phyloP scores from a whole-genome alignment of 805 yeast genomes.

The Cyberlindnera galapagoensis region DNA sequence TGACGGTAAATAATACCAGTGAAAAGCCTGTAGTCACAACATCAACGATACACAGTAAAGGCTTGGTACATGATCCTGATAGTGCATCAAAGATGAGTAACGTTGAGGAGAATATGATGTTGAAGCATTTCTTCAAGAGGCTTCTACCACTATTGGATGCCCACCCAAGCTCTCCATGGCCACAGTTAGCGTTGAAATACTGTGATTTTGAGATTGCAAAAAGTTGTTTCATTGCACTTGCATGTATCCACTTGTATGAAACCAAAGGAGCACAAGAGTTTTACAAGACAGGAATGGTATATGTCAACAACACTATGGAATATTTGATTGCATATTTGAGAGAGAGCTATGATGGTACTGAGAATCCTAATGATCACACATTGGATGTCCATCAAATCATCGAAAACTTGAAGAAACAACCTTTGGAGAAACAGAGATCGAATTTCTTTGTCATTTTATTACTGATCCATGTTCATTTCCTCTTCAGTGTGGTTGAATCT shows the following conservation, averaged over 20 bases:
- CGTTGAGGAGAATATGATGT: conserved; percentile 46
- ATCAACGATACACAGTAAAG: too few species aligned
- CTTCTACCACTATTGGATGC: conserved; percentile 49
- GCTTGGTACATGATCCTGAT: too few species aligned
- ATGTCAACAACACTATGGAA: conserved; percentile 51
- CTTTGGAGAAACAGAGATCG: conserved; percentile 29
- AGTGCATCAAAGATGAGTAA: conserved; percentile 27
- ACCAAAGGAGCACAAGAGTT: conserved; percentile 46
- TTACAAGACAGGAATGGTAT: conserved; percentile 45
- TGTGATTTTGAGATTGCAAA: conserved; percentile 53
- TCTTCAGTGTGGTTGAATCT: conserved; percentile 47
- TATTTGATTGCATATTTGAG: conserved; percentile 41
- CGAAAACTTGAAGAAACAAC: conserved; percentile 29
- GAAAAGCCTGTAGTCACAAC: too few species aligned
- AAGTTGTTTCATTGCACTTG: conserved; percentile 49
- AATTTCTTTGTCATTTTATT: conserved; percentile 43
- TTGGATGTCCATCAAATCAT: conserved; percentile 31
- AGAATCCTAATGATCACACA: conserved; percentile 12
- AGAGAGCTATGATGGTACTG: conserved; percentile 16
- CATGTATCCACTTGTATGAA: conserved; percentile 53
- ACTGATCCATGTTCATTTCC: conserved; percentile 46
- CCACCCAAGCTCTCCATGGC: conserved; percentile 58
- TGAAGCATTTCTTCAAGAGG: conserved; percentile 49
- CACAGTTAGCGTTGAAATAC: conserved; percentile 48
- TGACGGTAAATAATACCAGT: too few species aligned